Evolutionary conservation across 148 eudicot genomes (phyloP), one percentile per base, ranked within the genome.

Genomic region (Polygonum maritimum): DNA sequence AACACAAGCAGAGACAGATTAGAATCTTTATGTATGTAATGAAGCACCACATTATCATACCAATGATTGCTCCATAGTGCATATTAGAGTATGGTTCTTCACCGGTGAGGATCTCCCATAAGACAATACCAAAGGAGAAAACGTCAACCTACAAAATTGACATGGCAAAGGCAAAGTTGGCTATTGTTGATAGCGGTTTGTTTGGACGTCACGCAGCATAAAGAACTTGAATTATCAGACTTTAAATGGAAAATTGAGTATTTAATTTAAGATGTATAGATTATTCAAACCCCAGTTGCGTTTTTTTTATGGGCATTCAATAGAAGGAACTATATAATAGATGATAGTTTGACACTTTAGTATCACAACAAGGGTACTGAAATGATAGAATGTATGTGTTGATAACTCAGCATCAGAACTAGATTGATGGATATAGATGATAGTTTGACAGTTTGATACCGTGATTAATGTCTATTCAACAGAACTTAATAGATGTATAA

Each of bases 71-170:
- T 75, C 77, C 83, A 47, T 81, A 74, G n/a, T 78, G 81, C 85
- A 78, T 70, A 19, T 79, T 76, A 31, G 80, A 78, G 73, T 86
- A 82, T 33, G 86, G 86, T 49, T 86, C 84, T 71, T 86, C 88
- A 60, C 88, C 84, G 3, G 86, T 83, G 76, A 83, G 70, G 77
- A 86, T 85, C 73, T 86, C 88, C 85, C 88, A 86, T 86, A 86
- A 78, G 69, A 83, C 84, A 36, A 86, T 80, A 49, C 88, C 88
- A 76, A 86, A 86, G 14, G 86, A 86, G 74, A 79, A 86, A 7
- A 84, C 89, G 69, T 86, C 89, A 76, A 86, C 85, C 89, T 86
- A 51, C 48, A 60, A 2, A 41, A 41, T 19, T 22, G 45, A 21
- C 72, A 79, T 67, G 45, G 71, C 14, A 7, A 67, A 67, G 5